Base-by-base conservation (phyloP, 352 stramenopile genomes). In the Nothophytophthora sp. region DNA sequence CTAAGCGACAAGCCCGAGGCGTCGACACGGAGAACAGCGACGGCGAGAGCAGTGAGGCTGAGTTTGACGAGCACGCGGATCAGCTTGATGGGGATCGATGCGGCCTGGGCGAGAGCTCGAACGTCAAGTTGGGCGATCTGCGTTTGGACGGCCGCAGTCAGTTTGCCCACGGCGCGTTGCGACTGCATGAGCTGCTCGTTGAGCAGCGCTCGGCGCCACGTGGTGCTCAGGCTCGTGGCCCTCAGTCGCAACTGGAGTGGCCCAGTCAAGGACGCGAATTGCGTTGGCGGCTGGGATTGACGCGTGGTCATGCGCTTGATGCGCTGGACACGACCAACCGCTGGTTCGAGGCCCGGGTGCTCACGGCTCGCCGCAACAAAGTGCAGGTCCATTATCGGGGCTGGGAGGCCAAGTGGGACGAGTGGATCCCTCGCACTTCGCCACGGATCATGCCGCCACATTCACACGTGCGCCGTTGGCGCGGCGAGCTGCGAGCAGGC, bases 391-490 rank as follows among this genome's bases (percentile, higher is more conserved):
- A 67, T 25, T 67, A 67, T 19, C 41, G 58, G 0, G 43, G 58
- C 19, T 67, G 58, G 58, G 52, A 67, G 12, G 27, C 35, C 12
- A 58, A 59, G 16, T 67, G 43, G 43, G 58, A 67, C 20, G 58
- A 67, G 32, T 67, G 58, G 58, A 53, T 67, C 35, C 3, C 29
- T 7, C 58, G 58, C 9, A 50, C 44, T 11, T 67, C 58, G 11
- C 22, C 18, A 1, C 46, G 42, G 13, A 30, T 67, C 13, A 46
- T 46, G 20, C 52, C 52, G n/a, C 41, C 53, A n/a, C 47, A 67
- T 27, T 43, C 58, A 6, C 42, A 46, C 4, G 42, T 67, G 11
- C 15, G 35, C 1, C 55, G 25, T 16, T 67, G 58, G 58, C 58
- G 58, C 18, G 60, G 46, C 28, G 5, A 35, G 7, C 47, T 67